These are phyloP conservation scores for Corymbia calophylla DNA, from an alignment of 441 rosid genomes.

Conservation along the genomic window DNA sequence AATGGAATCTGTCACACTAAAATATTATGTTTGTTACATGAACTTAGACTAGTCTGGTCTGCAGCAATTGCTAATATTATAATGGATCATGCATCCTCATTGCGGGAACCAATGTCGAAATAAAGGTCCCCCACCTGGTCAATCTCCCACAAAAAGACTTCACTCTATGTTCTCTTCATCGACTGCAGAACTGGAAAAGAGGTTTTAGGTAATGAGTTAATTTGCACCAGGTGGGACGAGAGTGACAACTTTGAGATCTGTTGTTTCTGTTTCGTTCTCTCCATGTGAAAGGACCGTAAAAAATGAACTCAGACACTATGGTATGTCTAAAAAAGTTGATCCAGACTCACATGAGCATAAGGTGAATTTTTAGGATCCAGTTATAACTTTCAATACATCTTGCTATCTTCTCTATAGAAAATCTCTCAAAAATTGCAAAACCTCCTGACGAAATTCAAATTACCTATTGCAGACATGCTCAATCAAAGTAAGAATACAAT, in stretches of 20 bases:
- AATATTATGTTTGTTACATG: not conserved
- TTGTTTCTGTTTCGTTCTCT: not conserved
- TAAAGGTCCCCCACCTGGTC: not conserved
- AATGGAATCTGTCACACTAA: not conserved
- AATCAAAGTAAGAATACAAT: too few relatives aligned
- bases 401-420: not conserved
- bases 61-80: not conserved
- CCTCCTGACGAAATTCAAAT: too few relatives aligned
- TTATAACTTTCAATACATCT: not conserved
- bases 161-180: not conserved
- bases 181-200: not conserved
- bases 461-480: not conserved
- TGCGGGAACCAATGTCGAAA: not conserved
- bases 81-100: not conserved
- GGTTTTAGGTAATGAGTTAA: not conserved
- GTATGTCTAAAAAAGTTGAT: not conserved
- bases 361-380: not conserved
- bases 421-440: not conserved
- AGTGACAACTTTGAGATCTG: not conserved
- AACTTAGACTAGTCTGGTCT: not conserved
- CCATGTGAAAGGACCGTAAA: not conserved
- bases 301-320: not conserved
- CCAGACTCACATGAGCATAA: not conserved
- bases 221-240: not conserved
- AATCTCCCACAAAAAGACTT: not conserved